Evolutionary conservation across 140 eudicot species (phyloP).

Genomic region (Senecio squalidus): DNA sequence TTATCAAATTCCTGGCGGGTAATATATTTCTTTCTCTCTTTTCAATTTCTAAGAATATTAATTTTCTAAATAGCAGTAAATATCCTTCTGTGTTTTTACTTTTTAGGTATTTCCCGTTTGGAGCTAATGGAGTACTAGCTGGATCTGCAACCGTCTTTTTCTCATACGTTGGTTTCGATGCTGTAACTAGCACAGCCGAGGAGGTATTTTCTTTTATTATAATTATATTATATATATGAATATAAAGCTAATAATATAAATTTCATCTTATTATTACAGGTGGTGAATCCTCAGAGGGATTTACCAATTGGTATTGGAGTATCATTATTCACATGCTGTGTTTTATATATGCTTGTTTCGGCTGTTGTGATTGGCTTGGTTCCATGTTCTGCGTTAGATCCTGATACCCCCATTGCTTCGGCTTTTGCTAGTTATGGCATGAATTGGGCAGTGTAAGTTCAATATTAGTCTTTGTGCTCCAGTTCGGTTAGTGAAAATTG

Average conservation of each 20-base stretch:
- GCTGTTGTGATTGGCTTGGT: constrained; percentile 57
- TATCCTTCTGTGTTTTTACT: constrained; percentile 17
- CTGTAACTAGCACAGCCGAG: constrained; percentile 93
- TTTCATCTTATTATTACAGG: constrained; percentile 26
- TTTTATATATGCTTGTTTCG: constrained; percentile 59
- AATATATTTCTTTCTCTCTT: background rate
- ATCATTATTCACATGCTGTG: constrained; percentile 52
- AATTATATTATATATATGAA: too few relatives aligned
- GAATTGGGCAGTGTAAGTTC: constrained; percentile 60
- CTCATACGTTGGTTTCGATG: constrained; percentile 83
- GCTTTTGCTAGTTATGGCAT: constrained; percentile 66
- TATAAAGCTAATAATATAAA: background rate
- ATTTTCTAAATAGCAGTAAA: constrained; percentile 2
- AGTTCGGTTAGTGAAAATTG: constrained; percentile 2
- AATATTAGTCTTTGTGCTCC: constrained; percentile 2
- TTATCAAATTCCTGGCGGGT: constrained; percentile 53
- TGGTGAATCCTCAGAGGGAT: constrained; percentile 58
- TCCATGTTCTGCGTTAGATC: constrained; percentile 45
- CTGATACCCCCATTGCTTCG: constrained; percentile 63
- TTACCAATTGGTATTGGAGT: constrained; percentile 60
- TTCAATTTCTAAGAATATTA: too few relatives aligned
- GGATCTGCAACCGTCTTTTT: constrained; percentile 67
- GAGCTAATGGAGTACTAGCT: constrained; percentile 53
- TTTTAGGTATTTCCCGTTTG: constrained; percentile 56
- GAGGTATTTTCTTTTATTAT: constrained; percentile 59